Evolutionary conservation across 163 green algal species (phyloP), one percentile per base, ranked within the genome.

Genomic region (Coccomyxa subellipsoidea): DNA sequence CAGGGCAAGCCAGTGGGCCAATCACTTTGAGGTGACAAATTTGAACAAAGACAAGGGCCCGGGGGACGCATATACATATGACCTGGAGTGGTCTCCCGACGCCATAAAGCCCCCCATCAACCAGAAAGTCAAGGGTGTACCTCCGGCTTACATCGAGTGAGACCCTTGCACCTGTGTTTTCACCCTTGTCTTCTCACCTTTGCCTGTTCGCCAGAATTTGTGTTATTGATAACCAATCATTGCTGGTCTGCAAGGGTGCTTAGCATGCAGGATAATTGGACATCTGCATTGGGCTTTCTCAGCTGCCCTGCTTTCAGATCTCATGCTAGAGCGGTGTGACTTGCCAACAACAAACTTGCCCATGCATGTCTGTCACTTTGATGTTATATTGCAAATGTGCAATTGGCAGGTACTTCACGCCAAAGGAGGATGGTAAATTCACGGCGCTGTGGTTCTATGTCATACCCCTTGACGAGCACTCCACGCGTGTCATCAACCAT

Each of bases 11-110:
- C 40, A 77, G n/a, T 87, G 79, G 79, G 80, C 80, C 7, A 69
- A 59, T 23, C 84, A 87, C 76, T 87, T 87, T 40, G 59, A 82
- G 69, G 35, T 87, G 31, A 79, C 69, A 32, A 38, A 77, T 40
- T 54, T 87, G 25, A 87, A 84, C 66, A 79, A 71, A n/a, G 75
- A 72, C 18, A 38, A 66, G n/a, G 66, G 40, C 37, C 31, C 23
- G 21, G 35, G 21, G 23, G 80, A 87, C 39, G 84, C 79, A n/a
- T 82, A 84, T 80, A 83, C 80, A 18, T 87, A 82, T 37, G 80
- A 84, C 27, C 80, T 87, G 35, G 84, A 87, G 76, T 87, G 84
- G 84, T 82, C 79, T 10, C 84, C 84, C 2, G 80, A 83, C 40
- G 79, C 54, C 76, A 69, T 82, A 66, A 87, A 87, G 15, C 76